Conservation (phyloP, 2,329 filamentous ascomycete genomes). For the Exophiala xenobiotica region DNA sequence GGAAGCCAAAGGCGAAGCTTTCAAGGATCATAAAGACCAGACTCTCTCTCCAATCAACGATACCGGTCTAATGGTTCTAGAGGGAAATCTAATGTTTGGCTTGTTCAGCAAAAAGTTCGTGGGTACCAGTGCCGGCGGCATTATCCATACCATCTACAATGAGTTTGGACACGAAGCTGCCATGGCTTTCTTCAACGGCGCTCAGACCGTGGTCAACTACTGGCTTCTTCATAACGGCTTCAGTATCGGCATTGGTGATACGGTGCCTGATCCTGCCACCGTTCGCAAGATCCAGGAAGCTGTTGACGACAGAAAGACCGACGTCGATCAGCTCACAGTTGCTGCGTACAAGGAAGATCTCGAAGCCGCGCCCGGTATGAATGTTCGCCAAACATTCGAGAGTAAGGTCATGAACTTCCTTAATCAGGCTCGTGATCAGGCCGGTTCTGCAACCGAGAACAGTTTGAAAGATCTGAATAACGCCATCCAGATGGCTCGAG, state of each 20-base stretch:
- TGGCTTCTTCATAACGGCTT: slow-evolving; percentile 96
- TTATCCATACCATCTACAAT: slow-evolving; percentile 95
- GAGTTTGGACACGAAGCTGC: slow-evolving; percentile 82
- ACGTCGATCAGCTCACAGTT: slow-evolving; percentile 73
- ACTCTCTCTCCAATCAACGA: slow-evolving; percentile 66
- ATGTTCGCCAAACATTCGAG: slow-evolving; percentile 96
- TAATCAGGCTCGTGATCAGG: slow-evolving; percentile 93
- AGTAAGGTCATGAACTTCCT: slow-evolving; percentile 92
- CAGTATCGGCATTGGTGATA: slow-evolving; percentile 98
- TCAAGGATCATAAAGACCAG: slow-evolving; percentile 52
- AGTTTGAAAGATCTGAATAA: slow-evolving; percentile 96
- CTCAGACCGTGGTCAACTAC: slow-evolving; percentile 92
- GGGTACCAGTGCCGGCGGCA: slow-evolving; percentile 83
- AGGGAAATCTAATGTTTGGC: slow-evolving; percentile 86
- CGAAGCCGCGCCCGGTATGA: slow-evolving; percentile 96
- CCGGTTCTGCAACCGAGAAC: slow-evolving; percentile 87
- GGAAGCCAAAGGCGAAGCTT: slow-evolving; percentile 57
- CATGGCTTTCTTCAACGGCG: slow-evolving; percentile 93
- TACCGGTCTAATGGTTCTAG: slow-evolving; percentile 76
- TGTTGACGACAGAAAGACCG: slow-evolving; percentile 76
- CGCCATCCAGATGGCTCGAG: slow-evolving; percentile 91
- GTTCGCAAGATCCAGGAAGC: slow-evolving; percentile 81
- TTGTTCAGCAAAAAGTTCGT: slow-evolving; percentile 91
- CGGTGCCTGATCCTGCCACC: slow-evolving; percentile 83
- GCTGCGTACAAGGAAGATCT: slow-evolving; percentile 81